Conservation (phyloP, 164 flowering plant genomes). For the Pachysandra terminalis region DNA sequence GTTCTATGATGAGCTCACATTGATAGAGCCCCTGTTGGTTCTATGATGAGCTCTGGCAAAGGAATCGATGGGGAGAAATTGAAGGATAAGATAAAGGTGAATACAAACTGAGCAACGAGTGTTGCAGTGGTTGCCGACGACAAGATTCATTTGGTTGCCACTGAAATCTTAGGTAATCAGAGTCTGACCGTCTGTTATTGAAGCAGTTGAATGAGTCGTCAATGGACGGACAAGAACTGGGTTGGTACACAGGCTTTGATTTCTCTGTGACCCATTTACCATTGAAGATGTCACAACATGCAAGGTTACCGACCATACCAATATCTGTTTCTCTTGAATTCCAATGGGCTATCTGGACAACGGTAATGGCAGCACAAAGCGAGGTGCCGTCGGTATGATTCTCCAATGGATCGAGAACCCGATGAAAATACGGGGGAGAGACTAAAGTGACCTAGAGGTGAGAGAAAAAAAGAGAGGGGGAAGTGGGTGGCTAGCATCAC, state of each 20-base stretch:
- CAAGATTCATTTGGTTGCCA: slow-evolving; percentile 55
- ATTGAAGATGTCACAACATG: slow-evolving; percentile 51
- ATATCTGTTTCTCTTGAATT: slow-evolving; percentile 12
- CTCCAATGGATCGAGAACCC: background rate
- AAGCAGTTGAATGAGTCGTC: slow-evolving; percentile 57
- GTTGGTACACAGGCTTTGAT: slow-evolving; percentile 35
- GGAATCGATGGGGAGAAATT: too few species aligned
- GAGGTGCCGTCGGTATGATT: slow-evolving; percentile 2
- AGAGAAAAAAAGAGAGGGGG: too few species aligned
- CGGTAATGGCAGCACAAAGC: slow-evolving; percentile 5
- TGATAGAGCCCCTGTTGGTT: too few species aligned
- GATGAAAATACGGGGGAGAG: slow-evolving; percentile 4
- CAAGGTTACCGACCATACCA: slow-evolving; percentile 6
- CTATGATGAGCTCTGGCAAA: too few species aligned
- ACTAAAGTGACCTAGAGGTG: slow-evolving; percentile 14
- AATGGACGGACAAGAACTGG: slow-evolving; percentile 53
- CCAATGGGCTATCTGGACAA: slow-evolving; percentile 10
- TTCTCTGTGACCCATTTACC: slow-evolving; percentile 53
- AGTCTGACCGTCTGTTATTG: slow-evolving; percentile 52
- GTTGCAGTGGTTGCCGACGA: too few species aligned
- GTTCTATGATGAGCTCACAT: too few species aligned
- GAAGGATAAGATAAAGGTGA: too few species aligned
- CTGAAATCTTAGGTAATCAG: slow-evolving; percentile 27
- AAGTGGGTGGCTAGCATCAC: too few species aligned
- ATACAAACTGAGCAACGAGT: too few species aligned